Evolutionary conservation across 768 basidiomycete genomes (phyloP).

Genomic region (Hysterangium stoloniferum): DNA sequence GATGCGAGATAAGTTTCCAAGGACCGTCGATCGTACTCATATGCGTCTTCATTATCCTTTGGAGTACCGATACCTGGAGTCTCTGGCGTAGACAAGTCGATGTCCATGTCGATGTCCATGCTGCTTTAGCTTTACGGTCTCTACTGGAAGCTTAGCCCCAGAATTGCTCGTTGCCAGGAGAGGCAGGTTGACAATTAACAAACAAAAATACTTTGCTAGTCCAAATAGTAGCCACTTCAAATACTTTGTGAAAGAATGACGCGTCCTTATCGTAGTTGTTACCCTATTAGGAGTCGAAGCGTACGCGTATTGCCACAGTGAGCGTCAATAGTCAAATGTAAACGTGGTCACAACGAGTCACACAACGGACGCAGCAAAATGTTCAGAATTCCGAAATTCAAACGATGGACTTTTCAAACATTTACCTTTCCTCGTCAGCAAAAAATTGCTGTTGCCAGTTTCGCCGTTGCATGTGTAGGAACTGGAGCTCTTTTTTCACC

Average conservation of each 20-base stretch:
- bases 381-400: background rate
- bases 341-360: background rate
- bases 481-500: slow-evolving; percentile 27
- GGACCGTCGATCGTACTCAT: slow-evolving; percentile 20
- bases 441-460: background rate
- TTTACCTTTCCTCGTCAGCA: background rate
- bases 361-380: background rate
- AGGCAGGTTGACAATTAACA: background rate
- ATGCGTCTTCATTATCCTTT: background rate
- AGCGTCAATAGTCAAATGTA: background rate
- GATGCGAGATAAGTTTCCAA: slow-evolving; percentile 61
- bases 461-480: slow-evolving; percentile 13
- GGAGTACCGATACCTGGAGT: slow-evolving; percentile 1
- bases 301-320: slow-evolving; percentile 2
- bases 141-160: background rate
- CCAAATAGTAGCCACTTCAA: too few relatives aligned
- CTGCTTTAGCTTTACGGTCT: background rate
- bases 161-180: background rate
- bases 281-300: background rate
- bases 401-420: background rate
- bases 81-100: slow-evolving; percentile 1
- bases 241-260: background rate
- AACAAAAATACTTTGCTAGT: too few relatives aligned
- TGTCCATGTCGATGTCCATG: background rate
- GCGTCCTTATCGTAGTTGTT: too few relatives aligned